These are phyloP conservation scores for Alternaria rosae DNA, from an alignment of 2,329 filamentous ascomycete genomes.

Conservation along the genomic window DNA sequence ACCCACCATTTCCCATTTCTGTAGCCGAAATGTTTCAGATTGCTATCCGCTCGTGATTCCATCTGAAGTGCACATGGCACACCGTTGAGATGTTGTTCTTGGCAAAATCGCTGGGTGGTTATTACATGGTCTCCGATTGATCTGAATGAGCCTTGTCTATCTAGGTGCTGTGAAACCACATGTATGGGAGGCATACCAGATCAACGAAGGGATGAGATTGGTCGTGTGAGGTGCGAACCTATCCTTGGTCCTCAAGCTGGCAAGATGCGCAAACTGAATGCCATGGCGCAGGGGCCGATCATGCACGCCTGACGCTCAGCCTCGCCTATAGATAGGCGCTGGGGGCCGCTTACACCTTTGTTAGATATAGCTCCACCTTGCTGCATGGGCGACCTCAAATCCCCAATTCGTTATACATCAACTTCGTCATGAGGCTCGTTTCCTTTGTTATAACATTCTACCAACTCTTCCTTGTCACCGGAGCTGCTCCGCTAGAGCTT, in stretches of 20 bases:
- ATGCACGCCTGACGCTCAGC: not conserved
- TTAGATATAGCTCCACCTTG: not conserved
- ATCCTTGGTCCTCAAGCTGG: not conserved
- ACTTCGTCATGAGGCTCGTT: not conserved
- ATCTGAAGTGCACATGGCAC: not conserved
- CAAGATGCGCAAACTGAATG: not conserved
- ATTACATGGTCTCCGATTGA: not conserved
- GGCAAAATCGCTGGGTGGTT: not conserved
- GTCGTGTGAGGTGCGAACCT: not conserved
- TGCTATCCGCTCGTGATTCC: accelerated
- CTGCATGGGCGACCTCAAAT: not conserved
- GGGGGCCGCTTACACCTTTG: not conserved
- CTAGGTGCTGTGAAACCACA: not conserved
- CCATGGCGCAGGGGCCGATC: not conserved
- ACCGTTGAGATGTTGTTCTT: not conserved
- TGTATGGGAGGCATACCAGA: not conserved
- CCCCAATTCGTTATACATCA: not conserved
- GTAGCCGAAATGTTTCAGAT: not conserved
- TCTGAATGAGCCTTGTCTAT: not conserved
- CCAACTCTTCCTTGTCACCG: not conserved
- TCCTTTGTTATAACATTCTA: not conserved
- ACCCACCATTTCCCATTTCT: not conserved
- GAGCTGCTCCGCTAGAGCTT: not conserved
- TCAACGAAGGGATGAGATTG: not conserved
- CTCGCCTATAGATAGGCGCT: not conserved